These are phyloP conservation scores for Apiospora hydei DNA, from an alignment of 2,329 filamentous ascomycete genomes.

Conservation along the genomic window DNA sequence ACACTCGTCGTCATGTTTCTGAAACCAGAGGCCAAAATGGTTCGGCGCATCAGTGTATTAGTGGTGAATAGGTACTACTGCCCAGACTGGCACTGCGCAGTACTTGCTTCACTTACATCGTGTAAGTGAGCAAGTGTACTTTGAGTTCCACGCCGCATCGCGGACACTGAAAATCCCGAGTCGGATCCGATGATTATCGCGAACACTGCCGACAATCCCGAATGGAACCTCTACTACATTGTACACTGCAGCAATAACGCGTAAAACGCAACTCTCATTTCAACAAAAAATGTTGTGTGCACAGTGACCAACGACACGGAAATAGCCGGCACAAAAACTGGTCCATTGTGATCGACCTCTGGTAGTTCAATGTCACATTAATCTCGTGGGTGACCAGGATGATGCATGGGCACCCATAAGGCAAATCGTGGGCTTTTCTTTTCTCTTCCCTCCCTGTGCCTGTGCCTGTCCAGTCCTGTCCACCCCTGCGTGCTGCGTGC, in stretches of 20 bases:
- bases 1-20: not conserved
- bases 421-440: not conserved
- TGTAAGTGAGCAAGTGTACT: no score
- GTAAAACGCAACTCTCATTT: not conserved
- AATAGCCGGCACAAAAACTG: not conserved
- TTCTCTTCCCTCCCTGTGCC: no score
- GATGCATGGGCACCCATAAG: not conserved
- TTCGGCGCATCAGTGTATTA: not conserved
- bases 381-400: slow-evolving; percentile 19
- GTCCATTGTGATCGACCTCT: slow-evolving; percentile 1
- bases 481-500: not conserved
- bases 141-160: not conserved
- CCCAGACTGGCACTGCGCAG: not conserved
- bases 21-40: not conserved
- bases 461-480: no score
- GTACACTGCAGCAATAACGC: slow-evolving; percentile 1
- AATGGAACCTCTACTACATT: not conserved
- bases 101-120: not conserved
- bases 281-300: not conserved
- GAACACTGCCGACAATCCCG: not conserved
- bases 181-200: not conserved
- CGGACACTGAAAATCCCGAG: not conserved
- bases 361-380: slow-evolving; percentile 2
- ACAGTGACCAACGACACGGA: not conserved
- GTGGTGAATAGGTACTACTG: not conserved